Base-by-base conservation (phyloP, 208 protist genomes). In the Trypanosoma mega region DNA sequence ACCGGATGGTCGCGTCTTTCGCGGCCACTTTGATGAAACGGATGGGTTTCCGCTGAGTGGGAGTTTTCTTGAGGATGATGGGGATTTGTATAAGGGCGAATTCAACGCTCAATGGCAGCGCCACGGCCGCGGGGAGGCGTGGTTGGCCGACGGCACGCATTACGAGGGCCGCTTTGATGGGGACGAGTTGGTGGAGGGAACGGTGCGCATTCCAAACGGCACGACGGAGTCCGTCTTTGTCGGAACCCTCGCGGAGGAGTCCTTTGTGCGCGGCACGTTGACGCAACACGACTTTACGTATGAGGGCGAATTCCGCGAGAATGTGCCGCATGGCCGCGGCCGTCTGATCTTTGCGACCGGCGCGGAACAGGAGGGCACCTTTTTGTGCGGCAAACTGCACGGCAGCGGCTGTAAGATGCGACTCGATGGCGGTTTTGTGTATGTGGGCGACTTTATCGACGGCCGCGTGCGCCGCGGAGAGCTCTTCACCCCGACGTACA, bases 71-170 rank as follows among this genome's bases (percentile, higher is more conserved):
- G 84, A 94, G 57, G 92, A 97, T 34, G 92, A 97, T 44, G 92
- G 92, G 1, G 85, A 94, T 53, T 47, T 93, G 4, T 97, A 97
- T 66, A 53, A 68, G n/a, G 92, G 92, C 8, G 74, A 56, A 12
- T 97, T 92, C 66, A 96, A 97, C 63, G 29, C 26, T 0, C 54
- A 72, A 36, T 97, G 92, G 90, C 85, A 96, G 76, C 87, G 92
- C 11, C 75, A 96, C 21, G 92, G 92, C 14, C 29, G 59, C 2
- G 92, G 92, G 6, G 80, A 92, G 68, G 87, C 89, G 23, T 94
- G 87, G 85, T 76, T 95, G 16, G 75, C 82, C 0, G 90, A 97
- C 41, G 92, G 92, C 14, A 94, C 87, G 12, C 62, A 87, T 37
- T 94, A 96, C 74, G 78, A 82, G 34, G 92, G 92, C 9, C 31